These are phyloP conservation scores for Populus tomentosa DNA, from an alignment of 441 rosid species.

Conservation along the genomic window DNA sequence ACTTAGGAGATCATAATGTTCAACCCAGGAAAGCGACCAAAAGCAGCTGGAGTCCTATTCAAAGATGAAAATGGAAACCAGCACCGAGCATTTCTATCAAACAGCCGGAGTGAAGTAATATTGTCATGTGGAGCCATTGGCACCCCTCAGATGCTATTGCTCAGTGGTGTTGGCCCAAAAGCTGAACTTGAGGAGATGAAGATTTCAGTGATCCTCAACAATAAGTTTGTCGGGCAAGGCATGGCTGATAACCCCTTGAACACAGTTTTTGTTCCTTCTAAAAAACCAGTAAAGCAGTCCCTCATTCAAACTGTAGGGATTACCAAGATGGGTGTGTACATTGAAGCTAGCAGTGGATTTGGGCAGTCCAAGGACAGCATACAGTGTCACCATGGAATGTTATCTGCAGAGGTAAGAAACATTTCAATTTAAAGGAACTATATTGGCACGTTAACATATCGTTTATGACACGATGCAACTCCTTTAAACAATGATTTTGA, in stretches of 20 bases:
- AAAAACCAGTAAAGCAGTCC: constrained; percentile 52
- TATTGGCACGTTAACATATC: neutral
- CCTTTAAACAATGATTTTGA: neutral
- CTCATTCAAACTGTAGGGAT: constrained; percentile 91
- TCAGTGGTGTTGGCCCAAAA: constrained; percentile 91
- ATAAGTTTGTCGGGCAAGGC: constrained; percentile 73
- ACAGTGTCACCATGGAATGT: constrained; percentile 68
- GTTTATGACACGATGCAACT: neutral
- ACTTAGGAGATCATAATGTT: neutral
- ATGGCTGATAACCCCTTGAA: constrained; percentile 98
- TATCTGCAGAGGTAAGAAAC: constrained; percentile 71
- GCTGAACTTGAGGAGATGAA: constrained; percentile 52
- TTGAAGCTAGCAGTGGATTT: constrained; percentile 94
- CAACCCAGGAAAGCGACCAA: constrained; percentile 52
- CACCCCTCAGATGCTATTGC: constrained; percentile 79
- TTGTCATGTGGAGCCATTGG: constrained; percentile 89
- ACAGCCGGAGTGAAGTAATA: constrained; percentile 67
- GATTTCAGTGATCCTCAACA: constrained; percentile 57
- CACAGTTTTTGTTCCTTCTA: constrained; percentile 70
- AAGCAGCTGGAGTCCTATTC: constrained; percentile 74
- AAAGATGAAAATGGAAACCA: constrained; percentile 74
- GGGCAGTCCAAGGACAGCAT: constrained; percentile 77
- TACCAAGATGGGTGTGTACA: constrained; percentile 77
- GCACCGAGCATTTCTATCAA: constrained; percentile 58
- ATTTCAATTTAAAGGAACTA: neutral